Conservation (phyloP, 441 rosid species). For the Populus hybrid region DNA sequence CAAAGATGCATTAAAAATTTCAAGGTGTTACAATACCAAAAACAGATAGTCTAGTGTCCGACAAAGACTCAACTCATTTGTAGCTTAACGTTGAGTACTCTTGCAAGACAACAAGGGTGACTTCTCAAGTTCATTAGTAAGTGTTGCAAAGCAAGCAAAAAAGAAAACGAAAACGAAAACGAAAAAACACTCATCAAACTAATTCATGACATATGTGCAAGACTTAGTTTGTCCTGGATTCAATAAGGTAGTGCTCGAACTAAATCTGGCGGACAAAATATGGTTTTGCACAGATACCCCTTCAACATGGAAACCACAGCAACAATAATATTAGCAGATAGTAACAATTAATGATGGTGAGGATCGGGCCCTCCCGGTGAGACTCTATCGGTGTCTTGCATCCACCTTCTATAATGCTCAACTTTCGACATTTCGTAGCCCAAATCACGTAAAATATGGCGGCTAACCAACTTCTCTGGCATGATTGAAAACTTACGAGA, state of each 20-base stretch:
- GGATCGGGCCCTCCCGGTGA: constrained; percentile 43
- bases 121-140: not conserved
- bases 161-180: too few relatives aligned
- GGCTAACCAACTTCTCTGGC: constrained; percentile 7
- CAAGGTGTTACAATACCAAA: too few relatives aligned
- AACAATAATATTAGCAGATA: not conserved
- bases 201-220: not conserved
- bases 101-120: not conserved
- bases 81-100: not conserved
- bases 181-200: not conserved
- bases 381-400: constrained; percentile 14
- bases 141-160: not conserved
- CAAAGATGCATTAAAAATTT: too few relatives aligned
- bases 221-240: not conserved
- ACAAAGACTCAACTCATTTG: not conserved
- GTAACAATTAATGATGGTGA: constrained; percentile 5
- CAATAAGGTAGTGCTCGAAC: not conserved
- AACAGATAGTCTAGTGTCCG: too few relatives aligned
- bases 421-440: constrained; percentile 23
- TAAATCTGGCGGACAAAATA: not conserved
- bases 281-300: not conserved
- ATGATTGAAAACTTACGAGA: not conserved
- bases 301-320: not conserved
- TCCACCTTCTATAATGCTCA: constrained; percentile 9
- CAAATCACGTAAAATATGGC: constrained; percentile 13